Percentiles rank a stretch among this genome's conserved stretches.
Evolutionary conservation across 2,329 filamentous ascomycete species (phyloP).

Genomic region (Elsinoe batatas): DNA sequence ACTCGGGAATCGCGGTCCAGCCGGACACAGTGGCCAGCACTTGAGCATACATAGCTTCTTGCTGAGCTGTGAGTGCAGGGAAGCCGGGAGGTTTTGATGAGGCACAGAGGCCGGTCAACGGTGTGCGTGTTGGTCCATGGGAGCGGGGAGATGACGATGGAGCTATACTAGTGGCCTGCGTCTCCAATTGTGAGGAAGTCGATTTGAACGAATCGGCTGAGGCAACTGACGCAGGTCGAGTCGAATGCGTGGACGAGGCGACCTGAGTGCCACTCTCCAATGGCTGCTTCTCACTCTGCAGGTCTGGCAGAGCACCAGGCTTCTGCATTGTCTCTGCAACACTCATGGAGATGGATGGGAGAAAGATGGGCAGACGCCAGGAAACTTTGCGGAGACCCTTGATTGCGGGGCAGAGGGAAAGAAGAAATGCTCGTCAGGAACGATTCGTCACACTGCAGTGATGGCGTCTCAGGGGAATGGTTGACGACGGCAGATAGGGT

Average conservation of each 20-base stretch:
- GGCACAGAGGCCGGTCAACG: conserved; percentile 30
- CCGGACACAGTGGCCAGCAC: conserved; percentile 60
- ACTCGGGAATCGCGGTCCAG: conserved; percentile 62
- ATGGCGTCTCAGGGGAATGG: background rate
- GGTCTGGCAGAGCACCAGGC: background rate
- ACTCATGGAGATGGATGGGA: background rate
- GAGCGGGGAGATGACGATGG: conserved; percentile 16
- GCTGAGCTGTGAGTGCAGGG: conserved; percentile 59
- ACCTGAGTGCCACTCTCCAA: background rate
- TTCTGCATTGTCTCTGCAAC: conserved; percentile 4
- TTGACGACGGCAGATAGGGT: too few relatives aligned
- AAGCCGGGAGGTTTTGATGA: conserved; percentile 48
- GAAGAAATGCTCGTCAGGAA: background rate
- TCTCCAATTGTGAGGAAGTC: conserved; percentile 19
- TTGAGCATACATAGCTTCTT: conserved; percentile 70
- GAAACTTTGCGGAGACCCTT: background rate
- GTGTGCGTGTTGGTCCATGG: conserved; percentile 25
- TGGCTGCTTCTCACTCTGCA: conserved; percentile 10
- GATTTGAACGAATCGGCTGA: conserved; percentile 21
- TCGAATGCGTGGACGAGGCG: conserved; percentile 6
- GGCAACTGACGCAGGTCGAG: conserved; percentile 14
- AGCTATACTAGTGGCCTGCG: conserved; percentile 17
- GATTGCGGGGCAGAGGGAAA: background rate
- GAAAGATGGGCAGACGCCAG: background rate
- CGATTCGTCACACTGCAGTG: background rate